Base-by-base conservation (phyloP, 2,329 filamentous ascomycete genomes). In the Beauveria pseudobassiana region DNA sequence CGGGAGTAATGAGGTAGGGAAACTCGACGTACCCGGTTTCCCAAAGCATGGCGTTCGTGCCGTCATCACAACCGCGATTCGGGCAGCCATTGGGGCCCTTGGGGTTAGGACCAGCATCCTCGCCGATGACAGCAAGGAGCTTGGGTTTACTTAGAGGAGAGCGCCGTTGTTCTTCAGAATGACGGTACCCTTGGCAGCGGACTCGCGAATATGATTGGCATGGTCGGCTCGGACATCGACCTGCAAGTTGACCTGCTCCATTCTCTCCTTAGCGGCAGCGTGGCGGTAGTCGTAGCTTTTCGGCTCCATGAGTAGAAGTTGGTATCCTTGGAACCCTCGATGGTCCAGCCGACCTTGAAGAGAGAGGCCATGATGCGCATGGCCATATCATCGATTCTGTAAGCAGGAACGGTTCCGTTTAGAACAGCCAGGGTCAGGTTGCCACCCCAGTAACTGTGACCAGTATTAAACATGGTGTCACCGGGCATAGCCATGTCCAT, bases 401-500 rank as follows among this genome's bases (percentile, higher is more conserved):
- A 96, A 67, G 90, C 85, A 1, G 93, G 91, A 38, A 98, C 78
- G 1, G 92, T 96, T 42, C 93, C 93, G 70, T 98, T 97, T 67
- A 96, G 75, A 6, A 97, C 87, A 1, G 90, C 90, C 53, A 96
- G 78, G 2, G 93, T 97, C 67, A 98, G 75, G 74, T 98, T 98
- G 30, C 87, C 78, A 10, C 93, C 93, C 89, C 90, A 96, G 79
- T 81, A 96, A 20, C 87, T 88, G 56, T 76, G 74, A 7, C 89
- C 89, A 4, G 82, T 85, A 73, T 89, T 85, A 76, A 97, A 96
- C 22, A 76, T 66, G 1, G 89, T 89, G 71, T 97, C 93, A 60
- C 91, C 90, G 1, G 89, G 89, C 91, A 95, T 95, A n/a, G 82
- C 82, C 89, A 95, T 92, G 72, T 96, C 91, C 26, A 95, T 78